Evolutionary conservation across 2,329 filamentous ascomycete species (phyloP), one percentile per base, ranked within the genome.

Genomic region (Paecilomyces dactylethromorphus): DNA sequence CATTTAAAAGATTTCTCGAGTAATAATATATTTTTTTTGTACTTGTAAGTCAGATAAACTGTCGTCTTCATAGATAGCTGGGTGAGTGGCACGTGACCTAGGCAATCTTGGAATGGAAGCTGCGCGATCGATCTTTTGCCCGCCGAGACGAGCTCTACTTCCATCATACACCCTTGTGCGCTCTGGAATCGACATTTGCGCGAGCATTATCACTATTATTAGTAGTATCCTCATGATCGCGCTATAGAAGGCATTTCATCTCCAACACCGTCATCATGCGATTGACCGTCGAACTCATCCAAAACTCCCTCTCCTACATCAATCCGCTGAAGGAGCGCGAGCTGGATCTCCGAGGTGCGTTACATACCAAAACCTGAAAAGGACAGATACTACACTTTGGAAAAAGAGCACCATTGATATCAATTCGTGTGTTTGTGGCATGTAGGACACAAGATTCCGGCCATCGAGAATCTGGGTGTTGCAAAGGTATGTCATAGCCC

Each of bases 271-370:
- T 69, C 73, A 80, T 64, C 54, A 97, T 99, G 94, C 88, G 93
- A 83, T 87, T 99, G 80, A 97, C 93, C 64, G 88, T 91, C 68
- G 94, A 97, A 77, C 87, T 97, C 71, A 95, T 99, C 80, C 86
- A 91, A 78, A 87, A 86, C 77, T 96, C 94, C 74, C 89, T 96
- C 68, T 97, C 93, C 76, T 99, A 97, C 84, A 89, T 97, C 79
- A 99, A 97, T 80, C 92, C 93, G 75, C 85, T 99, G 77, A 96
- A 94, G 81, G 94, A 99, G 84, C 91, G 94, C 78, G 94, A 99
- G 85, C 87, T 99, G 76, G 92, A 97, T 83, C 91, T 99, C 71
- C 88, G 94, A 96, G 94, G 94, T 97, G 90, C 87, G 92, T 86
- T 64, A 62, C 57, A 64, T 60, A 60, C 65, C 61, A 68, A 64